phyloP scores from a whole-genome alignment of 1,284 basidiomycete genomes.

The Exobasidium rhododendri region DNA sequence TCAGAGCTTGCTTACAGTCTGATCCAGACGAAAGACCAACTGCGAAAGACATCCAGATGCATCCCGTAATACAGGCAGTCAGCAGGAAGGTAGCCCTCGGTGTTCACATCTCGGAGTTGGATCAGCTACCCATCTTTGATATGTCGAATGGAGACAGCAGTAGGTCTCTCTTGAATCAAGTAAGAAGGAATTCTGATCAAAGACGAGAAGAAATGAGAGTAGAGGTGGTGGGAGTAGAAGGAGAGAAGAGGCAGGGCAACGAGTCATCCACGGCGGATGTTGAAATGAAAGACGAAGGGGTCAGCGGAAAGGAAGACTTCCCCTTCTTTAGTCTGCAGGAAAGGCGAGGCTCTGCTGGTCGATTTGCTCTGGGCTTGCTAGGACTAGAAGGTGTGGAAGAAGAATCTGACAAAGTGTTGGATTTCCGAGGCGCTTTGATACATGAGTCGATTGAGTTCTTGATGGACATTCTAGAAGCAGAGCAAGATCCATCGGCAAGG shows the following conservation, averaged over 20 bases:
- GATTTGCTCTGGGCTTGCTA: constrained; percentile 12
- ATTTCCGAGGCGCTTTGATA: constrained; percentile 47
- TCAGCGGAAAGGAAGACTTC: no score
- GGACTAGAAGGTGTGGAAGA: constrained; percentile 24
- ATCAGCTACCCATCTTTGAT: constrained; percentile 41
- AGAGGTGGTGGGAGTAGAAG: not conserved
- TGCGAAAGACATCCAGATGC: constrained; percentile 31
- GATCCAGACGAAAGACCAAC: constrained; percentile 36
- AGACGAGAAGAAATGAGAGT: not conserved
- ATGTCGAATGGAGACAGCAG: constrained; percentile 2
- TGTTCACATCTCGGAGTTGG: constrained; percentile 39
- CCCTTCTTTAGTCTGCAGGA: not conserved
- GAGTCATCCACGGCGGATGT: constrained; percentile 2
- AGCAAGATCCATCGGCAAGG: constrained; percentile 16
- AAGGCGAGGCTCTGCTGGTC: not conserved
- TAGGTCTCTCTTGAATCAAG: not conserved
- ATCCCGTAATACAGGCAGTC: constrained; percentile 38
- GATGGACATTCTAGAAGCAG: constrained; percentile 33
- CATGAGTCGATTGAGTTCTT: constrained; percentile 49
- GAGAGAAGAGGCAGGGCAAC: no score
- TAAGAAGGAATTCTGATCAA: not conserved
- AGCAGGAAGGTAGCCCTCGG: constrained; percentile 38
- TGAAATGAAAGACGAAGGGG: constrained; percentile 12
- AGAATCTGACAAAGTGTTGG: constrained; percentile 16
- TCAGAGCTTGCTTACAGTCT: constrained; percentile 35